These are phyloP conservation scores for Thelonectria olida DNA, from an alignment of 2,329 filamentous ascomycete species.

Conservation along the genomic window DNA sequence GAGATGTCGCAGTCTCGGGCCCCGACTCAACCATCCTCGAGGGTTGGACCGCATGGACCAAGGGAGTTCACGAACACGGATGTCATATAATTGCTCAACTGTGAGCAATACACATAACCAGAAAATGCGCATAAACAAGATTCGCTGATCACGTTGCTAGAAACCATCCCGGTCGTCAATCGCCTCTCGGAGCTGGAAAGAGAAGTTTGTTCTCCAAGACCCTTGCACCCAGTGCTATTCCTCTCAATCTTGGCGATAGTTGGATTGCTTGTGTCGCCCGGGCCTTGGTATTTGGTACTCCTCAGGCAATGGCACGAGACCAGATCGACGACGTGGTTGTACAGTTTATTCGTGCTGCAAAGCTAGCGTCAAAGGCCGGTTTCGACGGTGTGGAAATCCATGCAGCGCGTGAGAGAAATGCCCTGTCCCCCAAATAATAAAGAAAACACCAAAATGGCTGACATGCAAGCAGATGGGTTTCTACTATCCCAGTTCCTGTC, in stretches of 20 bases:
- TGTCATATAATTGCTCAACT: neutral
- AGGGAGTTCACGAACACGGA: neutral
- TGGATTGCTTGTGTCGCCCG: neutral
- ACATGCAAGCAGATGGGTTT: neutral
- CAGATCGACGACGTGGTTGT: neutral
- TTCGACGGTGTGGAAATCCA: slow-evolving; percentile 2
- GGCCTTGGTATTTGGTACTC: neutral
- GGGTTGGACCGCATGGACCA: no score
- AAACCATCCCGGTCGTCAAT: slow-evolving; percentile 3
- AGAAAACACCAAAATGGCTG: no score
- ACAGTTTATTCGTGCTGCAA: neutral
- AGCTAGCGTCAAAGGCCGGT: neutral
- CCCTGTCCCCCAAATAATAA: neutral
- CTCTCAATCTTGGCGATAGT: neutral
- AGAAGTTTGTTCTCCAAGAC: neutral
- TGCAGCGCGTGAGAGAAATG: neutral
- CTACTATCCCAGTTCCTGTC: slow-evolving; percentile 7
- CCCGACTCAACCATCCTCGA: no score
- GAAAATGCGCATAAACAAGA: no score
- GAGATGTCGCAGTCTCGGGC: no score
- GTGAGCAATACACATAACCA: neutral
- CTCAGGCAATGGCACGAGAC: neutral
- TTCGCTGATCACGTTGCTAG: neutral
- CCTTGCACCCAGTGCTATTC: slow-evolving; percentile 3
- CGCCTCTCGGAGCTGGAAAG: neutral